These are phyloP conservation scores for Westerdykella ornata DNA, from an alignment of 2,329 filamentous ascomycete species.

Conservation along the genomic window DNA sequence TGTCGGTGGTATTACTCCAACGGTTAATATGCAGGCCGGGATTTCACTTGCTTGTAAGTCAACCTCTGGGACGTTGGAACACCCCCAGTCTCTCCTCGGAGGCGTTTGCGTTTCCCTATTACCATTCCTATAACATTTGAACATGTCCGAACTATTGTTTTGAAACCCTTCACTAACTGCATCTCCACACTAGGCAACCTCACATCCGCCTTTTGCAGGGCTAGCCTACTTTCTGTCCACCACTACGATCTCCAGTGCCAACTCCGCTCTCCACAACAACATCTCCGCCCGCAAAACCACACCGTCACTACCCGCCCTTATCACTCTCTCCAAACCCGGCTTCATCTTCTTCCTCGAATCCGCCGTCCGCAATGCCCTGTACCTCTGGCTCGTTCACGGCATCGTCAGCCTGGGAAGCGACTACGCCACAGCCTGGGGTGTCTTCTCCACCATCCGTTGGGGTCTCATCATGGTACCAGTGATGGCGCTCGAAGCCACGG, in stretches of 20 bases:
- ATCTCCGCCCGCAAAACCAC: conserved; percentile 1
- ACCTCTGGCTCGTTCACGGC: conserved; percentile 61
- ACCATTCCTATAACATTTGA: not conserved
- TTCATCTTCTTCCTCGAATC: conserved; percentile 57
- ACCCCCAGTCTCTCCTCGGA: too few relatives aligned
- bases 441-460: conserved; percentile 70
- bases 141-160: not conserved
- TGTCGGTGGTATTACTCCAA: conserved; percentile 49
- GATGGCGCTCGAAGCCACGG: conserved; percentile 58
- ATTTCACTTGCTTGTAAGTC: conserved; percentile 60
- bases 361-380: conserved; percentile 60
- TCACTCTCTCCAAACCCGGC: conserved; percentile 52
- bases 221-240: conserved; percentile 53
- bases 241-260: conserved; percentile 35
- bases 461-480: conserved; percentile 69
- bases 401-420: conserved; percentile 57
- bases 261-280: conserved; percentile 8
- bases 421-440: conserved; percentile 66
- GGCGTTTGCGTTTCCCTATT: conserved; percentile 44
- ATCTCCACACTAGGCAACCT: too few relatives aligned
- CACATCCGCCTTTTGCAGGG: conserved; percentile 38
- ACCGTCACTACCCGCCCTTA: conserved; percentile 40
- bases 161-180: not conserved
- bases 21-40: conserved; percentile 57
- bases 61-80: too few relatives aligned